Evolutionary conservation across 495 filamentous ascomycete species (phyloP), one percentile per base, ranked within the genome.

Genomic region (Penicillium soppii): DNA sequence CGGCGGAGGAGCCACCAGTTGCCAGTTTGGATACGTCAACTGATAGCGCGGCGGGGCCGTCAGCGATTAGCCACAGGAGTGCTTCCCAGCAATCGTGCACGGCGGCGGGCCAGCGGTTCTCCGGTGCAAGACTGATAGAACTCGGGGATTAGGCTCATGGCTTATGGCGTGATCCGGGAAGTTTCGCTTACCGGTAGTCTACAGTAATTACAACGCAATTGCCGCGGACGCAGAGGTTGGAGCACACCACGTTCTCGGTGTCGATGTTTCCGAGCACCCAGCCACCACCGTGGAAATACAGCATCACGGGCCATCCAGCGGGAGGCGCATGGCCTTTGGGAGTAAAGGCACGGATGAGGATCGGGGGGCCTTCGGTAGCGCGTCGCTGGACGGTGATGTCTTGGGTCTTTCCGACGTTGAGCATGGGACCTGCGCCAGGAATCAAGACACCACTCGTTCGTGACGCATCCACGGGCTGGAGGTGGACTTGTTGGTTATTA

Each of bases 241-340:
- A 74, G 44, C 76, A 80, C n/a, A 83, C 77, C 19, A 73, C 70
- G 44, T 82, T 83, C 63, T 82, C 79, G 1, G 80, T 82, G 37
- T 82, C 71, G 33, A 83, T 81, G 33, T 76, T 80, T 0, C 80
- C 80, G 37, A 83, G 50, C 8, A 83, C 80, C 80, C 80, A 83
- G 9, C 80, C 80, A 3, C 79, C 80, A 12, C 81, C 81, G 50
- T 84, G 81, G 56, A 79, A 77, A 54, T 81, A 84, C 3, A 84
- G 47, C 64, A 79, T 73, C 17, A 79, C 73, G 3, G 79, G 77
- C 78, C 79, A 84, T 48, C 81, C 81, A 1, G 50, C 56, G 5
- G 58, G 58, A 0, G 81, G 78, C 7, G 35, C 58, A 10, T 68
- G 50, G 1, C 74, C 73, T 6, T 61, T 60, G 0, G 79, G 79